Percentiles rank a stretch among this genome's conserved stretches.
phyloP scores from a whole-genome alignment of 352 stramenopile genomes.

The Globisporangium barbulae region DNA sequence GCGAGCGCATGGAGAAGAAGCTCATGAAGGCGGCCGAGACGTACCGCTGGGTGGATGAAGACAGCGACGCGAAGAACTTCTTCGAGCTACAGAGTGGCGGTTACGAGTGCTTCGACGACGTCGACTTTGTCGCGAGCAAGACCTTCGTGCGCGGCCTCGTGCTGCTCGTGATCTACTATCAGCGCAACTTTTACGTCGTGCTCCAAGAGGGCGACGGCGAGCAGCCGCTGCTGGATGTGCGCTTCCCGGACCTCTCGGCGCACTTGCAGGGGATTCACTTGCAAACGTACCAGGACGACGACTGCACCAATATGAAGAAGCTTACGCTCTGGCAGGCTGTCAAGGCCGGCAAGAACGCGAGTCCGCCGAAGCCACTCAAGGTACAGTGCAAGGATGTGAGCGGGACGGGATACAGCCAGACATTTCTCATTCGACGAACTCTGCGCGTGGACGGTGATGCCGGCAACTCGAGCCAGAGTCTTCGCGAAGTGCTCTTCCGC shows the following conservation, averaged over 20 bases:
- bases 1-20: conserved; percentile 78
- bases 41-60: conserved; percentile 90
- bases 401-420: conserved; percentile 79
- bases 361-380: conserved; percentile 71
- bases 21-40: conserved; percentile 81
- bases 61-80: conserved; percentile 77
- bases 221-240: conserved; percentile 92
- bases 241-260: conserved; percentile 90
- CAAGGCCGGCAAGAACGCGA: conserved; percentile 48
- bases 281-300: conserved; percentile 70
- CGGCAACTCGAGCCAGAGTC: conserved; percentile 27
- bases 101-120: conserved; percentile 83
- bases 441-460: conserved; percentile 26
- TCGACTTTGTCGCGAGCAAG: conserved; percentile 86
- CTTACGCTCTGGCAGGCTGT: conserved; percentile 90
- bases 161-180: conserved; percentile 82
- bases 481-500: conserved; percentile 92
- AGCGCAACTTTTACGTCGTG: conserved; percentile 90
- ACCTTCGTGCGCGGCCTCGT: conserved; percentile 83
- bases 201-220: conserved; percentile 88
- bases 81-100: conserved; percentile 92
- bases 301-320: conserved; percentile 90
- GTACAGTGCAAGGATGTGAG: conserved; percentile 84
- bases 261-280: conserved; percentile 90
- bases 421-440: conserved; percentile 79